Base-by-base conservation (phyloP, 768 basidiomycete species). In the Clathrus columnatus region DNA sequence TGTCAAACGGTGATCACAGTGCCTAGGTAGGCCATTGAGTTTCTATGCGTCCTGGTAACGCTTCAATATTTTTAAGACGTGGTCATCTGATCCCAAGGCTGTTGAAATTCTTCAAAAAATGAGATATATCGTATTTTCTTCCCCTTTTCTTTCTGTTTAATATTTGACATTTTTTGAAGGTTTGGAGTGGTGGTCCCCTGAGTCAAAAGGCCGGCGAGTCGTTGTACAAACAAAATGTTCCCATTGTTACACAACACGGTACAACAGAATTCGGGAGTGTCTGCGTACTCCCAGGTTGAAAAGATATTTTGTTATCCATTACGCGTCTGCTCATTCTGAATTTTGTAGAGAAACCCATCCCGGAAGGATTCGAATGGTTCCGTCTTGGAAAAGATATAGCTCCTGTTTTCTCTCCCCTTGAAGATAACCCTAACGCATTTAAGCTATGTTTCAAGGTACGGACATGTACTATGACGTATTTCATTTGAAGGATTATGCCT, bases 281-380 rank as follows among this genome's bases (percentile, higher is more conserved):
- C 27, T 10, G 32, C 30, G 21, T 8, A 23, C 20, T 41, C 42
- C 10, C 20, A 28, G 18, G 42, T 28, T 52, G 42, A n/a, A 23
- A n/a, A n/a, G n/a, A n/a, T n/a, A n/a, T n/a, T n/a, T n/a, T n/a
- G n/a, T n/a, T n/a, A n/a, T n/a, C n/a, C n/a, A n/a, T n/a, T n/a
- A n/a, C n/a, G n/a, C n/a, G n/a, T n/a, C n/a, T n/a, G n/a, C n/a
- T n/a, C n/a, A n/a, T n/a, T n/a, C n/a, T n/a, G n/a, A n/a, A n/a
- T n/a, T n/a, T n/a, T n/a, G n/a, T n/a, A n/a, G n/a, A n/a, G n/a
- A n/a, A n/a, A n/a, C n/a, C n/a, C n/a, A n/a, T n/a, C n/a, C n/a
- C 26, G 17, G 65, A 61, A 1, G 63, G 66, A 44, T 77, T 73
- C 72, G 63, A 69, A 28, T 76, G 72, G 62, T 63, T 75, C 54